Base-by-base conservation (phyloP, 257 asterid species). In the Cinchona pubescens region DNA sequence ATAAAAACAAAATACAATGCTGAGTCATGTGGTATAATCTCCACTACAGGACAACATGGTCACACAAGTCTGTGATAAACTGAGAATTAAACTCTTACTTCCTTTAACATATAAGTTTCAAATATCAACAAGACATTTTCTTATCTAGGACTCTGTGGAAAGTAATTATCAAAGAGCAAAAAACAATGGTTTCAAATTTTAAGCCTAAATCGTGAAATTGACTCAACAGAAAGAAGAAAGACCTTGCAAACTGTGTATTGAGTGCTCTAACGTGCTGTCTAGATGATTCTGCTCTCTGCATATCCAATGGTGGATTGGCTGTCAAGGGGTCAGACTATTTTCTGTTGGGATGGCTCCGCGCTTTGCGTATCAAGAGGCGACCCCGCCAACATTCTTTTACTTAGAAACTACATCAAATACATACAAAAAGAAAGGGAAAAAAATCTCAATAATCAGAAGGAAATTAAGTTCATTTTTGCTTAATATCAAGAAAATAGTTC, bases 251-350 rank as follows among this genome's bases (percentile, higher is more conserved):
- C 76, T 94, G 97, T 56, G 86, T 85, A 85, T 94, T 92, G 82
- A 92, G 98, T 83, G 97, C 99, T 90, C 92, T 90, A 83, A 91
- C 98, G 78, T 94, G 96, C 88, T 86, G 96, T 77, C 85, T 89
- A 46, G 97, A 94, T 74, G 92, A 88, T 77, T 94, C 96, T 67
- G 98, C 97, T 74, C 96, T 83, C 87, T 83, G 82, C 85, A 61
- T 72, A 82, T 91, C 96, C 87, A 89, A 84, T 43, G 86, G 89
- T 46, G 80, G 88, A 30, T 49, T 21, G 40, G 75, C 16, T 30
- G 65, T 42, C 32, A 67, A n/a, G n/a, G n/a, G n/a, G n/a, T n/a
- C n/a, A n/a, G n/a, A n/a, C 55, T 35, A 42, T 19, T 81, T 74
- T 90, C 49, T 73, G 83, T 65, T 51, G 82, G 35, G 92, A 76